These are phyloP conservation scores for Suillus alpinus DNA, from an alignment of 768 basidiomycete species.

Conservation along the genomic window DNA sequence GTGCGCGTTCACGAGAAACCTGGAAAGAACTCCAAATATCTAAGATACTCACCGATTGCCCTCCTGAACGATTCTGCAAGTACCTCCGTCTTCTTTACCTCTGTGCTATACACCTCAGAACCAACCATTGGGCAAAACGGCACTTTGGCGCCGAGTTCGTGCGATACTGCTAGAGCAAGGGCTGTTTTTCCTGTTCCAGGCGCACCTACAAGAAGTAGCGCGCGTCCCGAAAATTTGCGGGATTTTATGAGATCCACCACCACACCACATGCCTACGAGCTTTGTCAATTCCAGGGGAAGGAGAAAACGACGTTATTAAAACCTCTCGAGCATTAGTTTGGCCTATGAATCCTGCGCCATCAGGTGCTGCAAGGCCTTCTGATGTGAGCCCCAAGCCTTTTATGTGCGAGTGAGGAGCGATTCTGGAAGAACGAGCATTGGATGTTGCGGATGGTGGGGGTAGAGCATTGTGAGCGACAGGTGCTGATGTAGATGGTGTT, in stretches of 20 bases:
- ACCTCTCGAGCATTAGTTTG: slow-evolving; percentile 91
- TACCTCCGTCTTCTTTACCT: slow-evolving; percentile 99
- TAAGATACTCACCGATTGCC: slow-evolving; percentile 77
- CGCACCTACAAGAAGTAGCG: slow-evolving; percentile 87
- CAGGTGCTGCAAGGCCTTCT: slow-evolving; percentile 73
- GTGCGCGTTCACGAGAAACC: background rate
- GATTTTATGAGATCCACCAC: slow-evolving; percentile 88
- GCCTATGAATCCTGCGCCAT: slow-evolving; percentile 86
- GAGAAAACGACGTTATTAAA: slow-evolving; percentile 4
- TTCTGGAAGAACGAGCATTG: slow-evolving; percentile 68
- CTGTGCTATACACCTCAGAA: slow-evolving; percentile 92
- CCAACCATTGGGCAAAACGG: slow-evolving; percentile 99
- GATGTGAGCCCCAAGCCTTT: slow-evolving; percentile 89
- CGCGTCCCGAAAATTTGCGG: slow-evolving; percentile 91
- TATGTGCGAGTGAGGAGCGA: slow-evolving; percentile 93
- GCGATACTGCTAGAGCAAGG: slow-evolving; percentile 90
- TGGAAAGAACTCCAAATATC: background rate
- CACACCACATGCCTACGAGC: slow-evolving; percentile 79
- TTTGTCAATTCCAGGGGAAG: background rate
- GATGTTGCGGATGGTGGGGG: slow-evolving; percentile 64
- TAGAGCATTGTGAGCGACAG: slow-evolving; percentile 71
- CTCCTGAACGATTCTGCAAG: slow-evolving; percentile 91
- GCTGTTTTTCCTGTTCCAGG: slow-evolving; percentile 99
- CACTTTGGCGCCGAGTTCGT: slow-evolving; percentile 91
- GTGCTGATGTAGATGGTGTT: slow-evolving; percentile 46